Evolutionary conservation across 2,329 filamentous ascomycete species (phyloP).

Genomic region (Fusarium duplospermum): DNA sequence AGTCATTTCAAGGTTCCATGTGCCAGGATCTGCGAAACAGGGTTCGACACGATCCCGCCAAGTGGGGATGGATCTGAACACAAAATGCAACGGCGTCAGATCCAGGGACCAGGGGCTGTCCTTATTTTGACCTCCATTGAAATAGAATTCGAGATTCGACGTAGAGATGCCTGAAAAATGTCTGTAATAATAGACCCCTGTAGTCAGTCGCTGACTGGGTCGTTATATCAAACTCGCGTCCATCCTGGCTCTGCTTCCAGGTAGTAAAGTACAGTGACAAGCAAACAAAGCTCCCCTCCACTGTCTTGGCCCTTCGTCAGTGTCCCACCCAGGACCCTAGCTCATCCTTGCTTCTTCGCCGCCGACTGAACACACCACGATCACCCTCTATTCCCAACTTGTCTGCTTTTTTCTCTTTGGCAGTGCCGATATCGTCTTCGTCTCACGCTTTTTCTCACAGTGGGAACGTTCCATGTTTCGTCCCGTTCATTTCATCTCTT

Average conservation of each 20-base stretch:
- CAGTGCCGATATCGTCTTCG: no score
- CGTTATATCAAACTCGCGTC: not conserved
- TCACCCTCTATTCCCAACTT: not conserved
- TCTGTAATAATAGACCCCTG: not conserved
- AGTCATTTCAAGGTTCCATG: not conserved
- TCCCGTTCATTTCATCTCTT: not conserved
- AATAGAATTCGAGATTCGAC: accelerated
- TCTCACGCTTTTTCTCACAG: not conserved
- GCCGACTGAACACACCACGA: not conserved
- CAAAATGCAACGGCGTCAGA: not conserved
- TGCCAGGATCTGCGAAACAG: not conserved
- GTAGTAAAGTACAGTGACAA: not conserved
- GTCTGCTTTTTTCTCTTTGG: not conserved
- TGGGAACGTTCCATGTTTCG: not conserved
- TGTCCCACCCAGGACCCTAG: not conserved
- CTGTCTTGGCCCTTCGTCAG: not conserved
- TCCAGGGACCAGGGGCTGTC: not conserved
- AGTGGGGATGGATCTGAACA: not conserved
- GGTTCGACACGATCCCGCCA: not conserved
- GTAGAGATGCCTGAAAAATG: not conserved
- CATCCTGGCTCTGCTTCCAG: not conserved
- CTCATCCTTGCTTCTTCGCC: not conserved
- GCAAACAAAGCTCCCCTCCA: not conserved
- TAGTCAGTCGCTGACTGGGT: not conserved
- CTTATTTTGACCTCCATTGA: not conserved